A percentile compares a stretch with the other conserved stretches of the same genome.
Conservation (phyloP, 1,284 basidiomycete species). For the Peniophora sp. region DNA sequence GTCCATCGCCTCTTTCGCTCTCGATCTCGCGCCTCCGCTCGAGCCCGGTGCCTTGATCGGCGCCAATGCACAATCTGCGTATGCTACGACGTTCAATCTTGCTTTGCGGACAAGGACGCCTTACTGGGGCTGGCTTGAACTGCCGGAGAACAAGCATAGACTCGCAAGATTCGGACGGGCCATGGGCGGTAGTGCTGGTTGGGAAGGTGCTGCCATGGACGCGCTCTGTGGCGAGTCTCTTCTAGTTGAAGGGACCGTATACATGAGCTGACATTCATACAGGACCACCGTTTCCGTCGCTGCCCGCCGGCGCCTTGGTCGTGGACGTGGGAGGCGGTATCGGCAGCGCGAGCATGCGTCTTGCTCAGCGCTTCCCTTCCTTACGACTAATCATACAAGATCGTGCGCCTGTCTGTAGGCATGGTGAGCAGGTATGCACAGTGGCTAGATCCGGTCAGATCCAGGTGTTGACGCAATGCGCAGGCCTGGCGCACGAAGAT, state of each 20-base stretch:
- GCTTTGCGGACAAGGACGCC: slow-evolving; percentile 23
- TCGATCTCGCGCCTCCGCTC: slow-evolving; percentile 25
- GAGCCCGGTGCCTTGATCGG: slow-evolving; percentile 19
- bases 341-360: slow-evolving; percentile 4
- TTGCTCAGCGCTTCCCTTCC: slow-evolving; percentile 8
- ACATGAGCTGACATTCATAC: slow-evolving; percentile 6
- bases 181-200: slow-evolving; percentile 53
- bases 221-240: slow-evolving; percentile 30
- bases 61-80: slow-evolving; percentile 15
- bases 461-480: neutral
- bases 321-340: slow-evolving; percentile 16
- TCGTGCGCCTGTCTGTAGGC: slow-evolving; percentile 2
- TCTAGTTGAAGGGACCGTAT: neutral
- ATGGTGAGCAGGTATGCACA: slow-evolving; percentile 37
- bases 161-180: slow-evolving; percentile 61
- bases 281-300: slow-evolving; percentile 51
- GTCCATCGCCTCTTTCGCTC: slow-evolving; percentile 14
- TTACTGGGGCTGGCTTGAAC: slow-evolving; percentile 32
- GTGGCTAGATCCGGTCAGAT: neutral
- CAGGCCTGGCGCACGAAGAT: slow-evolving; percentile 54
- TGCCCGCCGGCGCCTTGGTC: slow-evolving; percentile 30
- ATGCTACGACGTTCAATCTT: slow-evolving; percentile 20
- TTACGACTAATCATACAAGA: slow-evolving; percentile 17
- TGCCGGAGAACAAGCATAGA: slow-evolving; percentile 25
- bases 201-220: slow-evolving; percentile 45